A percentile compares a stretch with the other conserved stretches of the same genome.
Evolutionary conservation across 805 yeast species (phyloP).

Genomic region (Torulaspora quercuum): DNA sequence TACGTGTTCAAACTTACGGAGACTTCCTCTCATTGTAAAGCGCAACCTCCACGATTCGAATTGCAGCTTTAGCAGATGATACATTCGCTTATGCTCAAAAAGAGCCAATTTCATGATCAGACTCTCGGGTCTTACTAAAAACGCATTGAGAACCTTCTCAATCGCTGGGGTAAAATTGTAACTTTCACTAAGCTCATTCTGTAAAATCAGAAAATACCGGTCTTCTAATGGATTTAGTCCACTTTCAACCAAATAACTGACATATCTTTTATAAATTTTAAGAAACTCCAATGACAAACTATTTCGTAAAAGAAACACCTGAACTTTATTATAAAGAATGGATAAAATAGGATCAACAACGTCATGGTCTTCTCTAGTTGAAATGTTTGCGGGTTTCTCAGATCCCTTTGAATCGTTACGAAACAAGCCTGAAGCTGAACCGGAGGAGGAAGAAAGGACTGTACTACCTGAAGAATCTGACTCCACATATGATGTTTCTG

Average conservation of each 20-base stretch:
- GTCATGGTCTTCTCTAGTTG: too few species aligned
- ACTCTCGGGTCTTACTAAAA: constrained; percentile 29
- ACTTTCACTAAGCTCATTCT: constrained; percentile 23
- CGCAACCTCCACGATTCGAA: constrained; percentile 23
- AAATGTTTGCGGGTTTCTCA: too few species aligned
- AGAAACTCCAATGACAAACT: constrained; percentile 28
- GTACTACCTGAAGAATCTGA: constrained; percentile 6
- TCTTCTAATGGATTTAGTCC: constrained; percentile 26
- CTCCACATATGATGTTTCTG: constrained; percentile 4
- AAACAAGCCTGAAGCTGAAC: too few species aligned
- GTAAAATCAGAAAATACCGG: constrained; percentile 20
- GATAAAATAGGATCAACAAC: constrained; percentile 14
- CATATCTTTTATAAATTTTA: constrained; percentile 25
- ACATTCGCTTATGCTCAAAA: constrained; percentile 17
- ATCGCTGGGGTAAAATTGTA: constrained; percentile 19
- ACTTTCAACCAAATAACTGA: constrained; percentile 17
- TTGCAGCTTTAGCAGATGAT: constrained; percentile 7
- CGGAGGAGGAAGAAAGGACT: neutral
- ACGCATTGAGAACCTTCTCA: constrained; percentile 19
- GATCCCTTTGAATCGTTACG: too few species aligned
- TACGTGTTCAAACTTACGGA: constrained; percentile 13
- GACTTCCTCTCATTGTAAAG: constrained; percentile 11
- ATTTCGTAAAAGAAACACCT: constrained; percentile 27
- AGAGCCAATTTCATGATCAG: constrained; percentile 24
- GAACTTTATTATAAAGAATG: constrained; percentile 25